Conservation (phyloP, 352 stramenopile genomes). For the Globisporangium ultimum region DNA sequence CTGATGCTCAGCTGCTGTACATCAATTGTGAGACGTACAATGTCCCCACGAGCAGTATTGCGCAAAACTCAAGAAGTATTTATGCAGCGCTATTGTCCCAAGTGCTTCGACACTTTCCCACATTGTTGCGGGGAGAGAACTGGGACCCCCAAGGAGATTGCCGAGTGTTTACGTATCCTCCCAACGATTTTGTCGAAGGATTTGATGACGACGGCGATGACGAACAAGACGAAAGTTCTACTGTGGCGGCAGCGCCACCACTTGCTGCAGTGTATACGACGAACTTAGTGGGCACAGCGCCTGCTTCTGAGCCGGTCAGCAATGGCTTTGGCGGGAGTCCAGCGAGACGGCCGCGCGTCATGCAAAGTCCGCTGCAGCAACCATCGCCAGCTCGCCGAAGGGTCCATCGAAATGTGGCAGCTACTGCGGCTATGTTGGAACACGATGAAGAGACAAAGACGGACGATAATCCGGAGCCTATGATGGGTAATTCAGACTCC, state of each 20-base stretch:
- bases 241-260: background rate
- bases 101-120: conserved; percentile 61
- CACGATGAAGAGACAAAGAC: too few species aligned
- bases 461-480: too few species aligned
- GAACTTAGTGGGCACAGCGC: too few species aligned
- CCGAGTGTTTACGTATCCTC: conserved; percentile 39
- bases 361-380: too few species aligned
- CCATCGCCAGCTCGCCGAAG: too few species aligned
- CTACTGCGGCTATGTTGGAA: too few species aligned
- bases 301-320: too few species aligned
- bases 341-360: too few species aligned
- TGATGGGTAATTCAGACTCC: too few species aligned
- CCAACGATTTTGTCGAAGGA: conserved; percentile 45
- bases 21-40: conserved; percentile 88
- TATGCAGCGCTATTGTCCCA: conserved; percentile 52
- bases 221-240: conserved; percentile 8
- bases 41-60: conserved; percentile 71
- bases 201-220: conserved; percentile 24
- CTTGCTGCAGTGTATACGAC: too few species aligned
- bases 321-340: too few species aligned
- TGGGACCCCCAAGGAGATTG: conserved; percentile 18
- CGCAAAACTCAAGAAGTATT: conserved; percentile 78
- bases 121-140: conserved; percentile 28
- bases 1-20: conserved; percentile 69
- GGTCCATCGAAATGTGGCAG: too few species aligned